Base-by-base conservation (phyloP, 768 basidiomycete genomes). In the Tephrocybe sp. region DNA sequence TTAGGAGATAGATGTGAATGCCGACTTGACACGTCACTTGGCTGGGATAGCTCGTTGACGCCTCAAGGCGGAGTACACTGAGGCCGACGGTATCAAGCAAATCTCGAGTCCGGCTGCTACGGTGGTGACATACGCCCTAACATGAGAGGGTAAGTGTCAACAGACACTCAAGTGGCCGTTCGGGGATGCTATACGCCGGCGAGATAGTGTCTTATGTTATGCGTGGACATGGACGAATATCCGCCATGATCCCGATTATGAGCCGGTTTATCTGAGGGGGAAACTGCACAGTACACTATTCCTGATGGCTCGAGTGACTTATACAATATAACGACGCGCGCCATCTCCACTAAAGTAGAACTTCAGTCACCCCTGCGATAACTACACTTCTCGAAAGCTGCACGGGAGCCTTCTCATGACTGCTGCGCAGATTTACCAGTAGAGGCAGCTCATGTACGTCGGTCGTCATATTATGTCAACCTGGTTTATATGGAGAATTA, bases 131-230 rank as follows among this genome's bases (percentile, higher is more conserved):
- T 44, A 42, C 4, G 4, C 34, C 28, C 2, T 34, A 18, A 43
- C 42, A 48, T 45, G 5, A 78, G 74, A 67, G 68, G 45, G 70
- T 74, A 54, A 75, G 73, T 58, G 55, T 70, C 44, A 70, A 72
- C 8, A 46, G 72, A 73, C 57, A 61, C 74, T 73, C 1, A 69
- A 68, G 69, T 78, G 75, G 58, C 75, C 72, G 3, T 59, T 68
- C 12, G 76, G 73, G 14, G 66, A 70, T 30, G 56, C 64, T 6
- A 78, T 74, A 55, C 68, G 60, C 52, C 75, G 76, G 78, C 77
- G 60, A 58, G 73, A 46, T 46, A 28, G 39, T 55, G 48, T 55
- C 6, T 67, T 57, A 42, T 61, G 64, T 54, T 60, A 57, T 45
- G 45, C 58, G 33, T 45, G 42, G 21, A 32, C 24, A 15, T 45